These are phyloP conservation scores for Fusarium oligoseptatum DNA, from an alignment of 2,329 filamentous ascomycete species.

Conservation along the genomic window DNA sequence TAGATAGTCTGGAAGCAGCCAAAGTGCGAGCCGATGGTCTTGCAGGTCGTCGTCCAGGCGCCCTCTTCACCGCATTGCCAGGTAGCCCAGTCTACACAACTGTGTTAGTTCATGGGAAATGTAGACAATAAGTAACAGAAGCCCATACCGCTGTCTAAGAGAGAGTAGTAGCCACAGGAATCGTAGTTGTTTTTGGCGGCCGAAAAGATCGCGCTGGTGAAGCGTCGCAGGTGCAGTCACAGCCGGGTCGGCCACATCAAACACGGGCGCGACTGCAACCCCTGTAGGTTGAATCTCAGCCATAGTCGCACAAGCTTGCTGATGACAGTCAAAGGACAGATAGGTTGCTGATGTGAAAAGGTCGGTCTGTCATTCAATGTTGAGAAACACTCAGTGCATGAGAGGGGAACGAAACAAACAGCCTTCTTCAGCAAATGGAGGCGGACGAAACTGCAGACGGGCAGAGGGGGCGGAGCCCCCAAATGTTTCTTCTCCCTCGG, in stretches of 20 bases:
- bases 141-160: background rate
- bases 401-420: background rate
- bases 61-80: background rate
- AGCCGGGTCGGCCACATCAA: background rate
- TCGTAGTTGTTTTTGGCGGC: constrained; percentile 9
- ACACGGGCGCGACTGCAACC: background rate
- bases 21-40: constrained; percentile 7
- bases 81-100: background rate
- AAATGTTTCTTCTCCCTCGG: background rate
- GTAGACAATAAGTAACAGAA: background rate
- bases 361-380: background rate
- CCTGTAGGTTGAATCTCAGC: background rate
- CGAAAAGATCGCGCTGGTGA: background rate
- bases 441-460: background rate
- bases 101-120: background rate
- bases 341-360: background rate
- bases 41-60: background rate
- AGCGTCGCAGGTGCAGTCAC: background rate
- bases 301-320: background rate
- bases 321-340: background rate
- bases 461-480: background rate
- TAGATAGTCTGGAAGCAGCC: constrained; percentile 6
- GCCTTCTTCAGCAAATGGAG: background rate
- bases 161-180: constrained; percentile 1
- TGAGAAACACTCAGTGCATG: background rate